Evolutionary conservation across 2,329 filamentous ascomycete genomes (phyloP).

Genomic region (Fusarium transvaalense): DNA sequence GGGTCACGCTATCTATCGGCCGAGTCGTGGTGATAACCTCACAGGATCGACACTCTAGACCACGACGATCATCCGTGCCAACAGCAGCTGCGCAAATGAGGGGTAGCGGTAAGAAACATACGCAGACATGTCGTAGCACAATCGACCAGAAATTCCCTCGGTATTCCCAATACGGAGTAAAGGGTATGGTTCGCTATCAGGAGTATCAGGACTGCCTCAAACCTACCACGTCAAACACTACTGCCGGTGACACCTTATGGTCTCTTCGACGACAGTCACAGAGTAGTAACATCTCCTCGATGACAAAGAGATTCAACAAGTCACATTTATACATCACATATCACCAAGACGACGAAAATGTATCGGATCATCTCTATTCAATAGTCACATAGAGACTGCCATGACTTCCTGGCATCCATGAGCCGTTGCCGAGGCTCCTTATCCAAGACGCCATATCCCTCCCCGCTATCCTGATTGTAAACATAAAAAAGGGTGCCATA

Average conservation of each 20-base stretch:
- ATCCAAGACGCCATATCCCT: constrained; percentile 49
- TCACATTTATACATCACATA: constrained; percentile 4
- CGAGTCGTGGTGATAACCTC: constrained; percentile 36
- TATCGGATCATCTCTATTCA: constrained; percentile 49
- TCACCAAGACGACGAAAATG: constrained; percentile 5
- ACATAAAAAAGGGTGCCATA: constrained; percentile 44
- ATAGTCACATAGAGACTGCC: constrained; percentile 44
- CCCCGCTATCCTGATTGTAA: constrained; percentile 39
- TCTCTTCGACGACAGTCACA: background rate
- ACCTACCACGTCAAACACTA: background rate
- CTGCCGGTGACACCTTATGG: background rate
- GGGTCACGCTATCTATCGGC: constrained; percentile 8
- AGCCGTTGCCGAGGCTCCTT: constrained; percentile 46
- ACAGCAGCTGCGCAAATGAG: constrained; percentile 5
- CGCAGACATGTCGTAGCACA: background rate
- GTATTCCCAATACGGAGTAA: background rate
- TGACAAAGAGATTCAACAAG: background rate
- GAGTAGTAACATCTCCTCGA: background rate
- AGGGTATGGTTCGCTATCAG: background rate
- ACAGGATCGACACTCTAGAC: constrained; percentile 22
- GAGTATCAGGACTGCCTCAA: background rate
- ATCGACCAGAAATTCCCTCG: background rate
- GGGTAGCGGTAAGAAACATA: constrained; percentile 9
- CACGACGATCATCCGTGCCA: constrained; percentile 9
- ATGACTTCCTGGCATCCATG: constrained; percentile 48